Percentiles rank a stretch among this genome's conserved stretches.
phyloP scores from a whole-genome alignment of 345 rosid genomes.

The Eucalyptus polyanthemos region DNA sequence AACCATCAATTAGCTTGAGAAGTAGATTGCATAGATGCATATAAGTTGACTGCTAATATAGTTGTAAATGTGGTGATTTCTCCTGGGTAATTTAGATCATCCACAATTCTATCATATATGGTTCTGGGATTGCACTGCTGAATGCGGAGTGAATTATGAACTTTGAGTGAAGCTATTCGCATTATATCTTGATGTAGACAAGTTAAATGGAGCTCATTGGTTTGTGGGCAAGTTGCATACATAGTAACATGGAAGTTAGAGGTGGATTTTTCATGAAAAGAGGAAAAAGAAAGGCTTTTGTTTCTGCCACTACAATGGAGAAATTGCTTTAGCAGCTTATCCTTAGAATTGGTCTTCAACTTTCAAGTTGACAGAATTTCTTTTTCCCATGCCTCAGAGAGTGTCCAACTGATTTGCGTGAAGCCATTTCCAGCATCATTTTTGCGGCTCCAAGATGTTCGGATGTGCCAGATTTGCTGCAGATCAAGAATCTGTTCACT shows the following conservation, averaged over 20 bases:
- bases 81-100: neutral
- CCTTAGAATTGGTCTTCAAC: neutral
- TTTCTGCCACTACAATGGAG: neutral
- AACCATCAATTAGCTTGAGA: neutral
- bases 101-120: neutral
- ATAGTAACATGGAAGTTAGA: neutral
- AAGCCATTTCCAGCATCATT: conserved; percentile 83
- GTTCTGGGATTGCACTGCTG: neutral
- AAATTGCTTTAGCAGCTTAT: neutral
- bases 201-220: neutral
- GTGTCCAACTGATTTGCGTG: conserved; percentile 80
- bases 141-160: neutral
- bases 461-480: conserved; percentile 81
- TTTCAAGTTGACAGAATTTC: neutral
- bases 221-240: neutral
- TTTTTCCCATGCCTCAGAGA: conserved; percentile 32
- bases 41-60: neutral
- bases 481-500: conserved; percentile 64
- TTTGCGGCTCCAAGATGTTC: conserved; percentile 98
- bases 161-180: neutral
- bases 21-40: neutral
- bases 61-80: neutral
- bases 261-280: neutral
- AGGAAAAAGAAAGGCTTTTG: neutral
- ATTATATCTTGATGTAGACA: neutral